phyloP scores from a whole-genome alignment of 1,284 basidiomycete genomes.

The Irpex sp. region DNA sequence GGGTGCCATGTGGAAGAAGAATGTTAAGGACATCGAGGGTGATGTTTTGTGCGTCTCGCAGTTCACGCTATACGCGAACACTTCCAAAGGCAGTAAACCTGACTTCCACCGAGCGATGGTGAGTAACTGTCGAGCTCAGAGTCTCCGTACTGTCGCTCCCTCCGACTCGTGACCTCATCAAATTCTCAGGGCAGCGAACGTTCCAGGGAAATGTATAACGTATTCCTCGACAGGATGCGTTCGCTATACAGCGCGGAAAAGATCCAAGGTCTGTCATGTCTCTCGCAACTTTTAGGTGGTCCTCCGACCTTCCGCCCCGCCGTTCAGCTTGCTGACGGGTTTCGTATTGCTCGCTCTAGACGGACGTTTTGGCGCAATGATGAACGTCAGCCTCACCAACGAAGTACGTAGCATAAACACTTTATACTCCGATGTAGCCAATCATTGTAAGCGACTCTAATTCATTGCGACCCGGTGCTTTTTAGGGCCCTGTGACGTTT shows the following conservation, averaged over 20 bases:
- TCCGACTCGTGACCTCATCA: constrained; percentile 7
- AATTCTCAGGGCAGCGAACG: constrained; percentile 53
- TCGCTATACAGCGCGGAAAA: constrained; percentile 65
- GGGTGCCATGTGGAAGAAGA: constrained; percentile 76
- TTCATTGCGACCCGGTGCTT: constrained; percentile 7
- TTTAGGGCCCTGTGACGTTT: constrained; percentile 79
- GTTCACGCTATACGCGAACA: constrained; percentile 88
- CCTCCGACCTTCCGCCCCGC: constrained; percentile 9
- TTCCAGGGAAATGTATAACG: constrained; percentile 69
- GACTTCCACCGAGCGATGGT: constrained; percentile 94
- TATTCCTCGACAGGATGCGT: constrained; percentile 68
- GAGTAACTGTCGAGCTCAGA: constrained; percentile 15
- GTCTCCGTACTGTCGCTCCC: constrained; percentile 8
- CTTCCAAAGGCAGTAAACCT: constrained; percentile 81
- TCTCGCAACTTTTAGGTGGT: constrained; percentile 8
- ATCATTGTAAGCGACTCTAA: constrained; percentile 11
- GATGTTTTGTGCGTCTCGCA: constrained; percentile 90
- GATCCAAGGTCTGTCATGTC: constrained; percentile 62
- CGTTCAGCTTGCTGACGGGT: constrained; percentile 11
- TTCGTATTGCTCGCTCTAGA: constrained; percentile 42
- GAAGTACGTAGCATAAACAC: constrained; percentile 50
- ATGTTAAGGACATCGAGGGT: constrained; percentile 80
- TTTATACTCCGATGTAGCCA: constrained; percentile 7
- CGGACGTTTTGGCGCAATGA: constrained; percentile 92
- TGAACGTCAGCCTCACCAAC: constrained; percentile 83